Evolutionary conservation across 306 rosid genomes (phyloP).

Genomic region (Acacia melanoxylon): DNA sequence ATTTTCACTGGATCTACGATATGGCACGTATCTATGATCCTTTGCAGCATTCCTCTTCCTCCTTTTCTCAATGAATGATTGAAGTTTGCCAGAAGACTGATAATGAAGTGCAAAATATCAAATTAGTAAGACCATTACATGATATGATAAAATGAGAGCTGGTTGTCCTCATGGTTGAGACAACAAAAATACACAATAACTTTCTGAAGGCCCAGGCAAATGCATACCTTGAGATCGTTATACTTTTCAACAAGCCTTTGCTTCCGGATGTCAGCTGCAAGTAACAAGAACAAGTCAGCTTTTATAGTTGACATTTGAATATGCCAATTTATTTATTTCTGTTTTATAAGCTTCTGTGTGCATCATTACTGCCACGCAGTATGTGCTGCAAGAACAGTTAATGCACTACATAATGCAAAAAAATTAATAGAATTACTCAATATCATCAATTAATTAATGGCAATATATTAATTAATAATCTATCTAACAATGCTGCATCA

Average conservation of each 20-base stretch:
- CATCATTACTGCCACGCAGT: neutral
- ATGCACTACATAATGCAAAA: neutral
- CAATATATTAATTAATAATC: neutral
- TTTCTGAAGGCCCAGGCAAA: neutral
- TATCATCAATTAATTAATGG: neutral
- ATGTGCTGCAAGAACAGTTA: neutral
- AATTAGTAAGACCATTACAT: constrained; percentile 6
- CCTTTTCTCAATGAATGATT: constrained; percentile 65
- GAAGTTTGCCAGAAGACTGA: constrained; percentile 78
- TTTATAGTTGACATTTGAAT: constrained; percentile 6
- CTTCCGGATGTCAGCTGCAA: constrained; percentile 77
- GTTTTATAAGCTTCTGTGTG: constrained; percentile 13
- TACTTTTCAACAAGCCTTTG: constrained; percentile 68
- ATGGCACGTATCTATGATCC: constrained; percentile 77
- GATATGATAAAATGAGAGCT: neutral
- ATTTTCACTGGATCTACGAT: constrained; percentile 52
- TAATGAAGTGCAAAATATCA: constrained; percentile 1
- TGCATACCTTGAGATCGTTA: constrained; percentile 65
- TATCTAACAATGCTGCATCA: neutral
- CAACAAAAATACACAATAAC: neutral
- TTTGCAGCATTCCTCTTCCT: constrained; percentile 86
- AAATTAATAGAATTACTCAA: neutral
- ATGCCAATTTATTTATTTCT: neutral
- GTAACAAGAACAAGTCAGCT: constrained; percentile 25
- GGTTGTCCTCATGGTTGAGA: neutral